Evolutionary conservation across 2,329 filamentous ascomycete genomes (phyloP).

Genomic region (Paramyrothecium roridum): DNA sequence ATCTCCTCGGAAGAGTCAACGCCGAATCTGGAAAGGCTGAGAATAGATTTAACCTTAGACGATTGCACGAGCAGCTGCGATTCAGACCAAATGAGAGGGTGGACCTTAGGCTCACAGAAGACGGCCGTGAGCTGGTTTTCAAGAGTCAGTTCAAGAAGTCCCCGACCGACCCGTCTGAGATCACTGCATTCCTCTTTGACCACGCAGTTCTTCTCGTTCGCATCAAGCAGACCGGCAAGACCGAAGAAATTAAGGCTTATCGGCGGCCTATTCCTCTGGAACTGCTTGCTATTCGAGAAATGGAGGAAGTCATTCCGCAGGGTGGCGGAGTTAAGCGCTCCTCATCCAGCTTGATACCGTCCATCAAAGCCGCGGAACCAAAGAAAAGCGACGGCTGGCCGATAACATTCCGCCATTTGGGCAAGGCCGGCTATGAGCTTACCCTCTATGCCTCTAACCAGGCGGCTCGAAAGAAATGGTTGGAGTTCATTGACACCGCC

Average conservation of each 20-base stretch:
- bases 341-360: conserved; percentile 76
- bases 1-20: conserved; percentile 85
- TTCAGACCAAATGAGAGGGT: conserved; percentile 89
- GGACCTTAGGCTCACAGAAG: conserved; percentile 90
- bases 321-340: conserved; percentile 79
- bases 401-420: conserved; percentile 93
- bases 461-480: conserved; percentile 90
- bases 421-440: conserved; percentile 91
- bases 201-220: conserved; percentile 90
- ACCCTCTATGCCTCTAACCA: conserved; percentile 85
- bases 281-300: conserved; percentile 87
- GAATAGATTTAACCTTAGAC: conserved; percentile 93
- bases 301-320: conserved; percentile 91
- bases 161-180: conserved; percentile 81
- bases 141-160: conserved; percentile 94
- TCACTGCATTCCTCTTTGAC: conserved; percentile 94
- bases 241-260: conserved; percentile 93
- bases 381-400: conserved; percentile 76
- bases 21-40: conserved; percentile 94
- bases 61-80: conserved; percentile 86
- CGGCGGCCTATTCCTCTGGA: conserved; percentile 91
- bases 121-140: conserved; percentile 87
- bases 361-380: conserved; percentile 46
- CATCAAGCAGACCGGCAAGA: conserved; percentile 88
- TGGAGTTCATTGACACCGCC: conserved; percentile 89